These are phyloP conservation scores for Solanum neorickii DNA, from an alignment of 257 asterid species.

Conservation along the genomic window DNA sequence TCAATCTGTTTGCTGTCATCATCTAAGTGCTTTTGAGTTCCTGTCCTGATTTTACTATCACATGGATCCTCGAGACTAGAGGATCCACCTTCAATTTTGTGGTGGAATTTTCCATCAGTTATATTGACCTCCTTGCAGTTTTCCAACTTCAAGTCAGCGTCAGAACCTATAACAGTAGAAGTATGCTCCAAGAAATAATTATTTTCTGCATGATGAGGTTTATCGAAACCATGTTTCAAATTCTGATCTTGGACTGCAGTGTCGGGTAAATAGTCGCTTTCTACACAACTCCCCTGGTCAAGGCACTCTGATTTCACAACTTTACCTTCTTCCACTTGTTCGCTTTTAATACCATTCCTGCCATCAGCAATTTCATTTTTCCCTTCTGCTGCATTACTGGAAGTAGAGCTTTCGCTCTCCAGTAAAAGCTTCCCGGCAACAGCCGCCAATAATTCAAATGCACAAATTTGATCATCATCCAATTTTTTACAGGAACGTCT, in stretches of 20 bases:
- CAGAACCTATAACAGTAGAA: constrained; percentile 22
- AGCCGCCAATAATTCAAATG: constrained; percentile 92
- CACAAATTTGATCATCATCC: constrained; percentile 61
- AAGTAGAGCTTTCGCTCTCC: constrained; percentile 88
- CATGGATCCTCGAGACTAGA: neutral
- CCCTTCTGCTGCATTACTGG: constrained; percentile 56
- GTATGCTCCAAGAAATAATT: constrained; percentile 34
- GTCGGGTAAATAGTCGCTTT: constrained; percentile 50
- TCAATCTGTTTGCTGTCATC: neutral
- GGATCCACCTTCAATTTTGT: constrained; percentile 14
- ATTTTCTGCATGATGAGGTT: constrained; percentile 22
- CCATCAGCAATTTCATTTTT: constrained; percentile 19
- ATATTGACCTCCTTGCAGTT: constrained; percentile 7
- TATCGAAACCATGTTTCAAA: constrained; percentile 22
- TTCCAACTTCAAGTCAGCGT: constrained; percentile 34
- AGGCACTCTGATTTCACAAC: constrained; percentile 43
- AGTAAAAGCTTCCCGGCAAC: constrained; percentile 86
- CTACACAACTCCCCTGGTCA: constrained; percentile 82
- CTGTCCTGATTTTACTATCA: constrained; percentile 23
- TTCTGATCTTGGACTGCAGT: constrained; percentile 18
- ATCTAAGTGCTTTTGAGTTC: constrained; percentile 13
- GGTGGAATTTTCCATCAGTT: constrained; percentile 10
- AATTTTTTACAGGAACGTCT: constrained; percentile 31
- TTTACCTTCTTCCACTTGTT: constrained; percentile 23
- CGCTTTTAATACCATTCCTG: constrained; percentile 17